These are phyloP conservation scores for Amesomyces nigricolor DNA, from an alignment of 2,329 filamentous ascomycete genomes.

Conservation along the genomic window DNA sequence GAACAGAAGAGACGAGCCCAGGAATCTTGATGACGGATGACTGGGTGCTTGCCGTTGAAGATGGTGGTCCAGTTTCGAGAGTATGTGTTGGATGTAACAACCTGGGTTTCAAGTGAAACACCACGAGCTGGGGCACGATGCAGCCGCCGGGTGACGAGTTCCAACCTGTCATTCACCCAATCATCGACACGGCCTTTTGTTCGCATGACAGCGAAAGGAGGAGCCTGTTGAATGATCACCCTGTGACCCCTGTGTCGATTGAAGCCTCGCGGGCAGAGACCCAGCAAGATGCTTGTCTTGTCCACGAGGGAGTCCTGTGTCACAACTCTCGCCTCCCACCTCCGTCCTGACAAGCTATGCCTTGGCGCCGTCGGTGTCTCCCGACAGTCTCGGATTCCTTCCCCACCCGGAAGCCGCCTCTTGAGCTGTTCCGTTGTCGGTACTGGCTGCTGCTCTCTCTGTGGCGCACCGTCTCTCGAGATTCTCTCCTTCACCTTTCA, in stretches of 20 bases:
- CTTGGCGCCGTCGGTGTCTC: slow-evolving; percentile 5
- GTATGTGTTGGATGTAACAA: slow-evolving; percentile 35
- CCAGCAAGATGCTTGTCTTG: slow-evolving; percentile 1
- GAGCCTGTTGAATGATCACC: slow-evolving; percentile 29
- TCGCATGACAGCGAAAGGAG: slow-evolving; percentile 28
- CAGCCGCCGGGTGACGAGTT: slow-evolving; percentile 25
- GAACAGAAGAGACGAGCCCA: neutral
- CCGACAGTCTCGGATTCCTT: neutral
- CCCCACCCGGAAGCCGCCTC: slow-evolving; percentile 1
- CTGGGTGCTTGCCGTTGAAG: neutral
- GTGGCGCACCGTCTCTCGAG: neutral
- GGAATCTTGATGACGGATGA: neutral
- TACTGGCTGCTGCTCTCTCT: neutral
- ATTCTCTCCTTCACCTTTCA: slow-evolving; percentile 12
- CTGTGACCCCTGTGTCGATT: slow-evolving; percentile 12
- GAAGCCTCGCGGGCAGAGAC: slow-evolving; percentile 14
- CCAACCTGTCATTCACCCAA: slow-evolving; percentile 34
- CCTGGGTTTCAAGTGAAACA: slow-evolving; percentile 45
- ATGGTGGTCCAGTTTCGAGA: neutral
- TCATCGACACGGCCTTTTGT: slow-evolving; percentile 21
- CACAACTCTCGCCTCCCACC: slow-evolving; percentile 6
- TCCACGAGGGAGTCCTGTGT: neutral
- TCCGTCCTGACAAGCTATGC: neutral
- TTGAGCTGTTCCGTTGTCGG: neutral
- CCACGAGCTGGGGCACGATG: slow-evolving; percentile 28